A percentile compares a stretch with the other conserved stretches of the same genome.
These are phyloP conservation scores for Lupinus albus DNA, from an alignment of 306 rosid genomes.

Conservation along the genomic window DNA sequence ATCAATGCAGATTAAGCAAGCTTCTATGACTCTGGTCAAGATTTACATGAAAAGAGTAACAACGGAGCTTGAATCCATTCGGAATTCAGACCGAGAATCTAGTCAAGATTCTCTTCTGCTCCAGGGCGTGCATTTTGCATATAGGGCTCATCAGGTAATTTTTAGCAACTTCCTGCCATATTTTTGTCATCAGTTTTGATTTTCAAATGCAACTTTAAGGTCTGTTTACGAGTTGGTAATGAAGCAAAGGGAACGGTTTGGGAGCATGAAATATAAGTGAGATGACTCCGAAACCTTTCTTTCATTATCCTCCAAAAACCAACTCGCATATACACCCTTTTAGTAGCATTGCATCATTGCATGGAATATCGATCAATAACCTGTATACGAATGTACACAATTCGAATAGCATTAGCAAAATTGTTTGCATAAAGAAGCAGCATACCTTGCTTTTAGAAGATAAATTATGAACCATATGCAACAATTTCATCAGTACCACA, in stretches of 20 bases:
- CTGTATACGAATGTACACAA: not conserved
- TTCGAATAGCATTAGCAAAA: not conserved
- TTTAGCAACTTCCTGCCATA: not conserved
- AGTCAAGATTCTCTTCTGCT: conserved; percentile 90
- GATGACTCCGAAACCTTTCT: no score
- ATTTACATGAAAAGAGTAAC: conserved; percentile 86
- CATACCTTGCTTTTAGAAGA: not conserved
- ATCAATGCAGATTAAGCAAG: conserved; percentile 72
- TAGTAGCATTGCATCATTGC: no score
- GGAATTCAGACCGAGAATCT: conserved; percentile 71
- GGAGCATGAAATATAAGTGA: no score
- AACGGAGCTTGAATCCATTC: conserved; percentile 68
- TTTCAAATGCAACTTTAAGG: conserved; percentile 1
- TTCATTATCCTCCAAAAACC: no score
- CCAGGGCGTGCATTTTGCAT: conserved; percentile 84
- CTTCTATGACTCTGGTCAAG: conserved; percentile 80
- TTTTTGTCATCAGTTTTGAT: conserved; percentile 5
- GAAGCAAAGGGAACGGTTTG: no score
- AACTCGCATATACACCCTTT: no score
- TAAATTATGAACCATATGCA: not conserved
- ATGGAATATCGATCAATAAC: not conserved
- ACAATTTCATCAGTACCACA: conserved; percentile 1
- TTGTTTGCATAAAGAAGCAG: not conserved
- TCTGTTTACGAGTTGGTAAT: not conserved
- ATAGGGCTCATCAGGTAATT: conserved; percentile 84